These are phyloP conservation scores for Furcasterigmium sp. DNA, from an alignment of 2,329 filamentous ascomycete species.

Conservation along the genomic window DNA sequence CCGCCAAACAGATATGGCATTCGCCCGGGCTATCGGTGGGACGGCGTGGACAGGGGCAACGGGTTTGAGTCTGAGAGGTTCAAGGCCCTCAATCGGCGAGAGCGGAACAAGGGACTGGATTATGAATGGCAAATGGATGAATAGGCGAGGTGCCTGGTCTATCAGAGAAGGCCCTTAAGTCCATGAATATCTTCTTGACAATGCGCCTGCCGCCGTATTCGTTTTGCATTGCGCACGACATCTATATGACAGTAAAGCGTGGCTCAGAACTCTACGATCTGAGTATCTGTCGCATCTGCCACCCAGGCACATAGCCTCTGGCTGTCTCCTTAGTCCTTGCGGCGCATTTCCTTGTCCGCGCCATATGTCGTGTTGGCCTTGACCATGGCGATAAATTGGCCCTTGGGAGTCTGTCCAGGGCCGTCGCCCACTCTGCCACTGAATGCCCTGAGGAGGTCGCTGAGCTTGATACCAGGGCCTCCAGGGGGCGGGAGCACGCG, in stretches of 20 bases:
- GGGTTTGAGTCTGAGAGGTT: slow-evolving; percentile 94
- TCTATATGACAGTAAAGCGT: background rate
- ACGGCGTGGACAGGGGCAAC: slow-evolving; percentile 90
- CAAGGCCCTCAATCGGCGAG: slow-evolving; percentile 73
- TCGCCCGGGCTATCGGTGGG: slow-evolving; percentile 87
- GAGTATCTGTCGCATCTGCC: background rate
- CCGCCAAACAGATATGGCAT: slow-evolving; percentile 94
- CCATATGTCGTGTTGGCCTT: slow-evolving; percentile 49
- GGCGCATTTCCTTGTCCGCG: slow-evolving; percentile 46
- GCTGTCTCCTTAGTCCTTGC: slow-evolving; percentile 24
- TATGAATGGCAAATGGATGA: slow-evolving; percentile 98
- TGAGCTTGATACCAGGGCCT: slow-evolving; percentile 44
- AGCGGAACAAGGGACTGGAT: slow-evolving; percentile 72
- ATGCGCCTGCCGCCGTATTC: too few relatives aligned
- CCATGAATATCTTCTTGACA: too few relatives aligned
- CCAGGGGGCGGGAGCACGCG: slow-evolving; percentile 45
- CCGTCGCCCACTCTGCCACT: slow-evolving; percentile 45
- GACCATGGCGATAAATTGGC: slow-evolving; percentile 55
- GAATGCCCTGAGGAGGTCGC: slow-evolving; percentile 49
- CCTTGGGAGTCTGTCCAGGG: slow-evolving; percentile 44
- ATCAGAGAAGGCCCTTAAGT: too few relatives aligned
- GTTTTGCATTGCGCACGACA: background rate
- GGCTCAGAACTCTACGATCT: slow-evolving; percentile 3
- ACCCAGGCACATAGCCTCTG: background rate
- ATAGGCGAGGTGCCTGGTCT: too few relatives aligned